A percentile compares a stretch with the other conserved stretches of the same genome.
Evolutionary conservation across 2,329 filamentous ascomycete species (phyloP).

Genomic region (Ophiostoma sp.): DNA sequence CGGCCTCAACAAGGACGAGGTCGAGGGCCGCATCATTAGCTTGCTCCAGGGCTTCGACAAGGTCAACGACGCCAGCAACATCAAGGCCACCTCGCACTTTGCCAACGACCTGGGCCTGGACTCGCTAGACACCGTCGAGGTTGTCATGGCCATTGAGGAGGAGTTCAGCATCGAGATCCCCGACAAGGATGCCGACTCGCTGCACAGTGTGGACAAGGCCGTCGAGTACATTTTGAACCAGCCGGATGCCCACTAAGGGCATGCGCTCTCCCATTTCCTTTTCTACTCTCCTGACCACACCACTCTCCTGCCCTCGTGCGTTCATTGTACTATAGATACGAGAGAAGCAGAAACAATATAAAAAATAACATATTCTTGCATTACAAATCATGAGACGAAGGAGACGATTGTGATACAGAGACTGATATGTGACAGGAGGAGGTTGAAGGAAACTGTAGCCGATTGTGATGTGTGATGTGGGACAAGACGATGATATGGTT

Average conservation of each 20-base stretch:
- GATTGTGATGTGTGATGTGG: not conserved
- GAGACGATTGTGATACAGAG: not conserved
- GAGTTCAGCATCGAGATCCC: constrained; percentile 91
- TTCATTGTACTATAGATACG: constrained; percentile 7
- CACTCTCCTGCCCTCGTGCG: not conserved
- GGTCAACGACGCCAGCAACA: constrained; percentile 74
- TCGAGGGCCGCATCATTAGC: constrained; percentile 88
- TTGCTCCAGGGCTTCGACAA: constrained; percentile 97
- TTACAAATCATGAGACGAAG: not conserved
- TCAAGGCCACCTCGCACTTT: constrained; percentile 84
- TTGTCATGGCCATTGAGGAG: constrained; percentile 99
- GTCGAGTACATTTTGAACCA: constrained; percentile 92
- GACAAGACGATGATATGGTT: not conserved
- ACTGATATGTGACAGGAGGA: too few relatives aligned
- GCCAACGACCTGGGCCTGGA: constrained; percentile 96
- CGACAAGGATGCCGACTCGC: constrained; percentile 92
- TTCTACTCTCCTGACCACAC: not conserved
- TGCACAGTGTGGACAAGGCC: constrained; percentile 94
- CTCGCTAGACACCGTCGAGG: constrained; percentile 97
- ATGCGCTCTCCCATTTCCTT: not conserved
- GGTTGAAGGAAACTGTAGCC: not conserved
- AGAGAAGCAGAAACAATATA: not conserved
- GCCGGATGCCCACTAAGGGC: constrained; percentile 76
- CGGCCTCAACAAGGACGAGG: constrained; percentile 65
- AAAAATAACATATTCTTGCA: not conserved